Evolutionary conservation across 208 protist species (phyloP).

Genomic region (Acanthamoeba triangularis): DNA sequence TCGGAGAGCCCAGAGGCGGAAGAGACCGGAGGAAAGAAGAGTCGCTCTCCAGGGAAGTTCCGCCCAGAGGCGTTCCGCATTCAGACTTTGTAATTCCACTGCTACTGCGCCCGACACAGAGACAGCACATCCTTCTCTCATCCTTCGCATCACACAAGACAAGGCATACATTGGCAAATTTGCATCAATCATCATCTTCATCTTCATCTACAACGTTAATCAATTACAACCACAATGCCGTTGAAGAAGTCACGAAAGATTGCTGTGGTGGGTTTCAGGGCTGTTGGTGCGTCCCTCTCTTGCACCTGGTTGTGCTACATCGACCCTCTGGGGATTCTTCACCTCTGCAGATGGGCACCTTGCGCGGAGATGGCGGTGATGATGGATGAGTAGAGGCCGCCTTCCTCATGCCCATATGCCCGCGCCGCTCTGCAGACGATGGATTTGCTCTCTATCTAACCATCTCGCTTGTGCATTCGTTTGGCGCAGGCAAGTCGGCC

Average conservation of each 20-base stretch:
- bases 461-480: neutral
- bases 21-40: neutral
- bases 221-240: neutral
- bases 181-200: neutral
- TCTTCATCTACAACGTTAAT: neutral
- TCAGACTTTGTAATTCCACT: neutral
- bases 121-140: neutral
- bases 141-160: too few relatives aligned
- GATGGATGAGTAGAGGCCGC: neutral
- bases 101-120: neutral
- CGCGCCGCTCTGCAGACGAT: too few relatives aligned
- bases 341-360: neutral
- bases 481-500: conserved; percentile 87
- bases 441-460: neutral
- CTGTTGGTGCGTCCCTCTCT: conserved; percentile 78
- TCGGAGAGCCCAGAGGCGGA: neutral
- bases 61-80: neutral
- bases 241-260: conserved; percentile 82
- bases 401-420: neutral
- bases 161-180: neutral
- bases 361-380: neutral
- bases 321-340: neutral
- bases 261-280: conserved; percentile 87
- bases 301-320: neutral
- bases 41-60: neutral